Evolutionary conservation across 2,329 filamentous ascomycete genomes (phyloP).

Genomic region (Samsoniella hepiali): DNA sequence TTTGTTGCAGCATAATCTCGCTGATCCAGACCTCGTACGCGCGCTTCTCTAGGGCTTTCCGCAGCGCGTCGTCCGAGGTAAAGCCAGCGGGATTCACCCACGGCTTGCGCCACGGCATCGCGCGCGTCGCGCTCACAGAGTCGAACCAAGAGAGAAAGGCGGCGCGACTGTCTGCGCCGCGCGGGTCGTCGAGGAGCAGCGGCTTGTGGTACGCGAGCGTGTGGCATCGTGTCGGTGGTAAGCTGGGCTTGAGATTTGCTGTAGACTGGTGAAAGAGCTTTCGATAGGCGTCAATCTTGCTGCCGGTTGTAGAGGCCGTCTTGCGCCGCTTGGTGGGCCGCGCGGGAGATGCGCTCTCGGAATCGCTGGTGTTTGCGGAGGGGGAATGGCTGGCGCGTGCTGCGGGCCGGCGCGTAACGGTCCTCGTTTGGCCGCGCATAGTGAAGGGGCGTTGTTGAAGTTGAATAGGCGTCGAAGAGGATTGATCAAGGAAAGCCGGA

Average conservation of each 20-base stretch:
- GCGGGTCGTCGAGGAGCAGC: slow-evolving; percentile 41
- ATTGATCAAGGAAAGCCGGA: too few species aligned
- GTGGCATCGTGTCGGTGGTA: slow-evolving; percentile 31
- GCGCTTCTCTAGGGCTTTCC: slow-evolving; percentile 45
- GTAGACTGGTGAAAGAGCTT: not conserved
- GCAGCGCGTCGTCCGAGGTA: slow-evolving; percentile 32
- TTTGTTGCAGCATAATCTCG: slow-evolving; percentile 67
- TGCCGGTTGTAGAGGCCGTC: not conserved
- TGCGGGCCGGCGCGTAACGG: not conserved
- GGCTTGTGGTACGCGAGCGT: slow-evolving; percentile 47
- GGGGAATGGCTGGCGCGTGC: not conserved
- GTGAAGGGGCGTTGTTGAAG: too few species aligned
- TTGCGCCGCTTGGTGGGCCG: slow-evolving; percentile 17
- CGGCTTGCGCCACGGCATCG: slow-evolving; percentile 58
- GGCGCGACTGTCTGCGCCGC: slow-evolving; percentile 32
- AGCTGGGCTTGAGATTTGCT: not conserved
- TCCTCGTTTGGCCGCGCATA: slow-evolving; percentile 10
- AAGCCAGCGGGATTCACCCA: slow-evolving; percentile 47
- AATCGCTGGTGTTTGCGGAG: not conserved
- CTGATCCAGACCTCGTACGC: slow-evolving; percentile 66
- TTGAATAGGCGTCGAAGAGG: not conserved
- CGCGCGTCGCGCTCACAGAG: slow-evolving; percentile 41
- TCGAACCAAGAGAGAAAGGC: slow-evolving; percentile 53
- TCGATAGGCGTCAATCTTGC: not conserved
- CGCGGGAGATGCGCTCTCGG: not conserved